Conservation (phyloP, 169 alveolate species). For the Eimeria brunetti region DNA sequence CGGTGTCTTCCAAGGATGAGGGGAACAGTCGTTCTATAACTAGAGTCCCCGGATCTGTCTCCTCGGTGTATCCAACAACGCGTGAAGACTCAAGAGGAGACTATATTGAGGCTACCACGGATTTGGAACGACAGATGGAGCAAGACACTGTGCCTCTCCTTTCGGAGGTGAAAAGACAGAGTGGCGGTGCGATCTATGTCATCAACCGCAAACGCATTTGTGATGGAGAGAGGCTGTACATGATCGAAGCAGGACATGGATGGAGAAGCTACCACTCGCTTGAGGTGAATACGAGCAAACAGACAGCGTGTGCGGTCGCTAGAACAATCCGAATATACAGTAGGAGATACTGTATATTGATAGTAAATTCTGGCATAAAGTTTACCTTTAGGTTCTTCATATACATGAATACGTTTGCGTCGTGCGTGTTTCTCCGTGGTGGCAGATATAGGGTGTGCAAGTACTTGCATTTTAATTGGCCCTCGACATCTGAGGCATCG, state of each 20-base stretch:
- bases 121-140: neutral
- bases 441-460: neutral
- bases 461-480: neutral
- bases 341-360: no score
- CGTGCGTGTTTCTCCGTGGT: neutral
- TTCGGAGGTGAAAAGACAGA: neutral
- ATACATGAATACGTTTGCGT: neutral
- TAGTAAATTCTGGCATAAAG: neutral
- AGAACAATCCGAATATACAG: neutral
- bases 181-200: neutral
- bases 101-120: neutral
- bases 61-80: neutral
- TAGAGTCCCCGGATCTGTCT: neutral
- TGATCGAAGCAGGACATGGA: slow-evolving; percentile 58
- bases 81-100: neutral
- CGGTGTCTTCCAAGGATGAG: slow-evolving; percentile 11
- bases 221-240: slow-evolving; percentile 7
- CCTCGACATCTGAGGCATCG: neutral
- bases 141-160: neutral
- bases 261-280: slow-evolving; percentile 37
- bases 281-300: neutral
- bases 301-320: neutral
- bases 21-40: neutral
- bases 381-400: neutral
- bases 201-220: neutral